A percentile compares a stretch with the other conserved stretches of the same genome.
These are phyloP conservation scores for Mycena sp. DNA, from an alignment of 1,284 basidiomycete genomes.

Conservation along the genomic window DNA sequence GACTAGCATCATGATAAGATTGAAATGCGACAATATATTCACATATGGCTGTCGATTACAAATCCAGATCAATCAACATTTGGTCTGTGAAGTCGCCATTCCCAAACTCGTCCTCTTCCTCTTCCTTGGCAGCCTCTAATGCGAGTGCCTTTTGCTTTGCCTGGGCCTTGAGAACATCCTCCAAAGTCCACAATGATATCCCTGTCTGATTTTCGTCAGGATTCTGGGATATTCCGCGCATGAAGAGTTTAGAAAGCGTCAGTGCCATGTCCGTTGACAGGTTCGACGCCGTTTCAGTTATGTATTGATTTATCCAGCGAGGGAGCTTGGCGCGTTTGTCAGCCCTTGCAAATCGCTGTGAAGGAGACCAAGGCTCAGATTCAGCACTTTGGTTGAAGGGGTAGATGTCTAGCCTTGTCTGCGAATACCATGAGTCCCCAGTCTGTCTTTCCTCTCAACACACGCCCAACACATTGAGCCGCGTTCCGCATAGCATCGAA, in stretches of 20 bases:
- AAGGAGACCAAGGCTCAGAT: no score
- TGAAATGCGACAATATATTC: not conserved
- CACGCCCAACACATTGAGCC: slow-evolving; percentile 98
- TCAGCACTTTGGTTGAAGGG: not conserved
- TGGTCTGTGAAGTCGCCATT: slow-evolving; percentile 79
- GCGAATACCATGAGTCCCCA: slow-evolving; percentile 99
- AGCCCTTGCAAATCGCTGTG: slow-evolving; percentile 94
- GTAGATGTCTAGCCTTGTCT: slow-evolving; percentile 80
- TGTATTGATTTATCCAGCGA: slow-evolving; percentile 99
- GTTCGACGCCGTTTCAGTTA: slow-evolving; percentile 97
- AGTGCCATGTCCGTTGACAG: slow-evolving; percentile 99
- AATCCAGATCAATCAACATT: slow-evolving; percentile 69
- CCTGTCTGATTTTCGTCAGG: slow-evolving; percentile 96
- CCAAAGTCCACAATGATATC: slow-evolving; percentile 92
- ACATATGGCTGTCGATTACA: slow-evolving; percentile 16
- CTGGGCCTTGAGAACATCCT: slow-evolving; percentile 85
- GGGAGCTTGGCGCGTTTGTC: slow-evolving; percentile 98
- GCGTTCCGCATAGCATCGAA: slow-evolving; percentile 99
- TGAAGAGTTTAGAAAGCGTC: slow-evolving; percentile 95
- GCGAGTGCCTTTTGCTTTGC: slow-evolving; percentile 75
- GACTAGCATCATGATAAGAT: no score
- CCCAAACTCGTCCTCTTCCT: slow-evolving; percentile 69
- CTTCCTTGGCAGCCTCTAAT: slow-evolving; percentile 51
- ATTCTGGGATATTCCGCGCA: slow-evolving; percentile 97
- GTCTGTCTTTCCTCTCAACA: slow-evolving; percentile 97